Conservation (phyloP, 1,284 basidiomycete genomes). For the Ustilago xerochloae region DNA sequence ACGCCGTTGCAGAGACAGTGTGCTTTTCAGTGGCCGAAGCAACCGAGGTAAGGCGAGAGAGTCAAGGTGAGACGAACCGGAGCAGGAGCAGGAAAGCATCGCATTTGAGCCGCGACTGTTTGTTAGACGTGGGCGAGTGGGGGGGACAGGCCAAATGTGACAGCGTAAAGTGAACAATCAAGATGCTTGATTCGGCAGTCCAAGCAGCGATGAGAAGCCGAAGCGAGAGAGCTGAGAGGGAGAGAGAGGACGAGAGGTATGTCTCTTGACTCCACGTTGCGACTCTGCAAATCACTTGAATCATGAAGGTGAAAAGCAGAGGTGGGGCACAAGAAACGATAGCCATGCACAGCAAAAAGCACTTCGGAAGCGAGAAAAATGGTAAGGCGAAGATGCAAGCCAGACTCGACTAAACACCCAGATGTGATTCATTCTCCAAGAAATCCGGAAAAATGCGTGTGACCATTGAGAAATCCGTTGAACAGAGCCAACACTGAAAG, state of each 20-base stretch:
- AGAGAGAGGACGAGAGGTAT: background rate
- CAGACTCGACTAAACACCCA: background rate
- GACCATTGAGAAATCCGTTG: background rate
- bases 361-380: background rate
- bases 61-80: background rate
- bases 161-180: background rate
- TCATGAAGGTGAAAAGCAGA: background rate
- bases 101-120: background rate
- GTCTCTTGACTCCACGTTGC: background rate
- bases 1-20: background rate
- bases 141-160: background rate
- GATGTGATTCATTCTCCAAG: background rate
- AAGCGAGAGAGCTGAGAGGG: background rate
- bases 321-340: background rate
- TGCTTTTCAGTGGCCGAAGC: background rate
- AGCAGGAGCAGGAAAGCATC: background rate
- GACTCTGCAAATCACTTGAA: background rate
- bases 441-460: background rate
- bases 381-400: slow-evolving; percentile 5
- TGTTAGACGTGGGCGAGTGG: background rate
- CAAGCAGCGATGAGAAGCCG: background rate
- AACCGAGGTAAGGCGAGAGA: slow-evolving; percentile 24
- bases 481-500: too few relatives aligned
- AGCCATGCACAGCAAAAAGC: background rate
- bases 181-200: background rate